These are phyloP conservation scores for Neoascochyta sp. DNA, from an alignment of 2,329 filamentous ascomycete species.

Conservation along the genomic window DNA sequence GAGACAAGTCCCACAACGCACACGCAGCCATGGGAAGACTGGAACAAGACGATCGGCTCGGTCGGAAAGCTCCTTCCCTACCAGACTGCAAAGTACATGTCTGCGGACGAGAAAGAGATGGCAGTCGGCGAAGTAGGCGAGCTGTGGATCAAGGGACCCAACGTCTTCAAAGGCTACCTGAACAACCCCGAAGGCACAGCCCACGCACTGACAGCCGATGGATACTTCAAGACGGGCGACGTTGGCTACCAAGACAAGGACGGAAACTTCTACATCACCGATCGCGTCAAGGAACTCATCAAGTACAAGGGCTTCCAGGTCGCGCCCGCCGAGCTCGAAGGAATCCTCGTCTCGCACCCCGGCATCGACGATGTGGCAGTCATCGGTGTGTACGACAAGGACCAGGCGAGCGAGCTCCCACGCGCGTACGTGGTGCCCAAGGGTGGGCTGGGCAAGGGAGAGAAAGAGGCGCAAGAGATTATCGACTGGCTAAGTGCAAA, in stretches of 20 bases:
- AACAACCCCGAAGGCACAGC: slow-evolving; percentile 68
- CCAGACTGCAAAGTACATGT: slow-evolving; percentile 77
- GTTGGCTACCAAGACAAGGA: slow-evolving; percentile 73
- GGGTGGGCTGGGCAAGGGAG: slow-evolving; percentile 27
- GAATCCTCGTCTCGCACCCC: slow-evolving; percentile 42
- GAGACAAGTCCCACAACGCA: slow-evolving; percentile 82
- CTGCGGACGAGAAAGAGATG: slow-evolving; percentile 57
- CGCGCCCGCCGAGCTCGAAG: slow-evolving; percentile 48
- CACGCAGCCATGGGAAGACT: slow-evolving; percentile 69
- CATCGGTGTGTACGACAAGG: slow-evolving; percentile 44
- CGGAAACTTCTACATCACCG: slow-evolving; percentile 86
- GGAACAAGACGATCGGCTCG: slow-evolving; percentile 71
- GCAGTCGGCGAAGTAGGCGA: slow-evolving; percentile 56
- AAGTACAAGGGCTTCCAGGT: slow-evolving; percentile 49
- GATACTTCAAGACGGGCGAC: slow-evolving; percentile 89
- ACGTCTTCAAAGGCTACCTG: slow-evolving; percentile 74
- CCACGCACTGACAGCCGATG: slow-evolving; percentile 69
- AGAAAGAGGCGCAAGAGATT: slow-evolving; percentile 39
- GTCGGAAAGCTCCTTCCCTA: slow-evolving; percentile 76
- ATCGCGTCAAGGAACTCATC: slow-evolving; percentile 55
- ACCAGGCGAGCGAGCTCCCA: slow-evolving; percentile 45
- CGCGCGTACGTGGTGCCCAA: slow-evolving; percentile 38
- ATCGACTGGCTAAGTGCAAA: slow-evolving; percentile 42
- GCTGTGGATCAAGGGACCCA: slow-evolving; percentile 71
- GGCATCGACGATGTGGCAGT: slow-evolving; percentile 46